These are phyloP conservation scores for Starmerella davenportii DNA, from an alignment of 805 yeast genomes.

Conservation along the genomic window DNA sequence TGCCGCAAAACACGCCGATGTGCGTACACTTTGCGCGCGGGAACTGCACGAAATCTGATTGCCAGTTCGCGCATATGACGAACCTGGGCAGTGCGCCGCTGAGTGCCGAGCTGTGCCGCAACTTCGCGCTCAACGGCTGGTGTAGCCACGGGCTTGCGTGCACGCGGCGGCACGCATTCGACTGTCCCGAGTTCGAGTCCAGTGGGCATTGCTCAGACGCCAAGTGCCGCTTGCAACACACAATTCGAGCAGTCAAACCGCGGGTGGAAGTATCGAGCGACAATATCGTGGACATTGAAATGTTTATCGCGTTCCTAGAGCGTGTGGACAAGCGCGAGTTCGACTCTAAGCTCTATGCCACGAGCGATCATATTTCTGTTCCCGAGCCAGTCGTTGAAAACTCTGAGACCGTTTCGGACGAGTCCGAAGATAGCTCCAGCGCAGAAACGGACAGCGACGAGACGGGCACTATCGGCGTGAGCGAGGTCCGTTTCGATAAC, in stretches of 20 bases:
- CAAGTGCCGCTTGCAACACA: slow-evolving; percentile 37
- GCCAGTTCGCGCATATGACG: slow-evolving; percentile 35
- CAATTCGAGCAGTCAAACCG: slow-evolving; percentile 2
- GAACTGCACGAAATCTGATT: slow-evolving; percentile 31
- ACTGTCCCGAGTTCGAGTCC: slow-evolving; percentile 57
- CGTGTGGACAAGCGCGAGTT: slow-evolving; percentile 1
- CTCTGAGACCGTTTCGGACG: background rate
- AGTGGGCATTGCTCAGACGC: slow-evolving; percentile 40
- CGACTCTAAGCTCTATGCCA: background rate
- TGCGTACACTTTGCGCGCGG: slow-evolving; percentile 37
- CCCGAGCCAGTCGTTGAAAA: background rate
- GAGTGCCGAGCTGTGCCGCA: slow-evolving; percentile 36
- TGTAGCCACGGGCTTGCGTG: slow-evolving; percentile 47
- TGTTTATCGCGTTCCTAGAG: background rate
- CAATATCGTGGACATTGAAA: background rate
- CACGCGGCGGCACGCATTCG: slow-evolving; percentile 36
- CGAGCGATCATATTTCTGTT: background rate
- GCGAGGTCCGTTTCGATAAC: too few species aligned
- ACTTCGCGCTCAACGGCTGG: slow-evolving; percentile 50
- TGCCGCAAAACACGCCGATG: slow-evolving; percentile 41
- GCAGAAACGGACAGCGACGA: too few species aligned
- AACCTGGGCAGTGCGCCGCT: slow-evolving; percentile 22
- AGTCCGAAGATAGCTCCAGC: too few species aligned
- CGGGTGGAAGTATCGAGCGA: background rate
- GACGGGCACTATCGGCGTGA: too few species aligned